Evolutionary conservation across 495 filamentous ascomycete species (phyloP), one percentile per base, ranked within the genome.

Genomic region (Aspergillus olivimuriae): DNA sequence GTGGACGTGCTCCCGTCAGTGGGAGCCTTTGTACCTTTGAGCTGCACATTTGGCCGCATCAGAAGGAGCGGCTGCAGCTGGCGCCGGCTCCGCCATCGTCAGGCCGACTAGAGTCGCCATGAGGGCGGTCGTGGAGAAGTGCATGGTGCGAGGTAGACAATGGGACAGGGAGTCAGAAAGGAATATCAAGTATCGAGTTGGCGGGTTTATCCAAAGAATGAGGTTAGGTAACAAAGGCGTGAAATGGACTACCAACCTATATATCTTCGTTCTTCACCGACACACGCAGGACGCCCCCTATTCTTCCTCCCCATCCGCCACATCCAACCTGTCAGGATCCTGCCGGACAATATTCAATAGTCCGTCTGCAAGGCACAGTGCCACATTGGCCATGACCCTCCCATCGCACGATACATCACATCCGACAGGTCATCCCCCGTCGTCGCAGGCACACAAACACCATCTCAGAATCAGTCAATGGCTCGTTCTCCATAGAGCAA

Each of bases 401-500:
- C 24, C 1, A 2, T 20, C 12, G 19, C 1, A 30, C 11, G 32
- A 24, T 42, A 20, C 19, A 10, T 14, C 36, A 9, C 14, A 22
- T 12, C 23, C n/a, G 24, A 28, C 24, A 28, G 24, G 24, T 28
- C 24, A 28, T 6, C 24, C 11, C 24, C 24, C 24, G 24, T 6
- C 24, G 11, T 36, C 2, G 11, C n/a, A 24, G 1, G 14, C 5
- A 14, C n/a, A 23, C 8, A 39, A 39, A 20, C 2, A 17, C 12
- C 23, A n/a, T n/a, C n/a, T 30, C 38, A 11, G 18, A 9, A 30
- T 26, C 31, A 26, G 11, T 35, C 20, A 19, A 39, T 39, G 39
- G 36, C 18, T 43, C 41, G 21, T 30, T 31, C 32, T 39, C 40
- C 40, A 14, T 45, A 23, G 41, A 36, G 31, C 42, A 51, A 31